Evolutionary conservation across 352 stramenopile genomes (phyloP).

Genomic region (Blastocystis hominis): DNA sequence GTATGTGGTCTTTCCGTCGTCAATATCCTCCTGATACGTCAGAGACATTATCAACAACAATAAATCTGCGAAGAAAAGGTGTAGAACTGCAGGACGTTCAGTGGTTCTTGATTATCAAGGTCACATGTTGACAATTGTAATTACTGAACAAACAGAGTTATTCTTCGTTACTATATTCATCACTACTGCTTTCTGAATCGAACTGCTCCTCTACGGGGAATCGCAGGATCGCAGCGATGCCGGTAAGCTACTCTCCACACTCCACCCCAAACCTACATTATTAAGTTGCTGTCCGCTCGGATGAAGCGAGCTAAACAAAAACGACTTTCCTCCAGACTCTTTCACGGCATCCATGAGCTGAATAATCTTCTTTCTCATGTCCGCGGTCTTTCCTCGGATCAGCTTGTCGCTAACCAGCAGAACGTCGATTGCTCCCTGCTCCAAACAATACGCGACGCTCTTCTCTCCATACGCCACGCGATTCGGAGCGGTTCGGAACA

Average conservation of each 20-base stretch:
- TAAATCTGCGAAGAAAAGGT: background rate
- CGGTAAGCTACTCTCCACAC: background rate
- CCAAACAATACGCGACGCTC: slow-evolving; percentile 17
- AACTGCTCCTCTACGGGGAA: slow-evolving; percentile 25
- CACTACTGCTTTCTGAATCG: slow-evolving; percentile 1
- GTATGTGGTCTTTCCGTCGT: background rate
- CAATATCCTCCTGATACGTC: background rate
- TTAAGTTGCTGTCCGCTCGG: slow-evolving; percentile 18
- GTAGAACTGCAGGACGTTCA: background rate
- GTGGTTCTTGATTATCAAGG: background rate
- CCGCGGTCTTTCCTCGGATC: slow-evolving; percentile 20
- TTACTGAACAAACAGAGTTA: too few relatives aligned
- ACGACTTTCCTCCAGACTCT: slow-evolving; percentile 13
- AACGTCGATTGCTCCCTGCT: slow-evolving; percentile 22
- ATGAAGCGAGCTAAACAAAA: slow-evolving; percentile 44
- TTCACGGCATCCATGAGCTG: background rate
- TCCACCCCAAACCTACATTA: background rate
- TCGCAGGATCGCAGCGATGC: slow-evolving; percentile 26
- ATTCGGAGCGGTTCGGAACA: background rate
- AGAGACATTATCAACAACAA: background rate
- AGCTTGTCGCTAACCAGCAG: slow-evolving; percentile 19
- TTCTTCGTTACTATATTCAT: background rate
- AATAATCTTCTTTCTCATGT: background rate
- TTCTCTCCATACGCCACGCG: slow-evolving; percentile 25
- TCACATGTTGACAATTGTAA: background rate